Base-by-base conservation (phyloP, 768 basidiomycete genomes). In the Myochromella boudieri region DNA sequence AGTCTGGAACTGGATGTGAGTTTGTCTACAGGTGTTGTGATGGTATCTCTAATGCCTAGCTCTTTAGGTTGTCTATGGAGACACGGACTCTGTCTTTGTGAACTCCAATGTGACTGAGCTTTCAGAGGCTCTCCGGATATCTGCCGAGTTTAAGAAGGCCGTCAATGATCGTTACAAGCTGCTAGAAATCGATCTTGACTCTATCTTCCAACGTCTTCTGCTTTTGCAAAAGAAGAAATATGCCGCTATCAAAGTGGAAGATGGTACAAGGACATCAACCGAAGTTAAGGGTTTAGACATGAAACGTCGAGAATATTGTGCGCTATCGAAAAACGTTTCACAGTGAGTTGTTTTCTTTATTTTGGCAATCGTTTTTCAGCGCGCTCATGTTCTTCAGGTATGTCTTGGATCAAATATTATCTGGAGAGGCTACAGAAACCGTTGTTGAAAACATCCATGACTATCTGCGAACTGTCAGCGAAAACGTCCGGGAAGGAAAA, bases 221-320 rank as follows among this genome's bases (percentile, higher is more conserved):
- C 78, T 99, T 9, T 69, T 99, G 44, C 95, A 98, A 61, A 99
- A 99, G 79, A 99, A 99, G 76, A 98, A 99, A 68, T 99, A 99
- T 56, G 97, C 97, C 0, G 97, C 97, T 0, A 75, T 97, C 64
- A 97, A 97, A 69, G 83, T 97, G 32, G 91, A 94, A 57, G 91
- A 93, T 53, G 84, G 84, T 21, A 77, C 78, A 0, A 77, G 80
- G 46, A 87, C 89, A 0, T 82, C 80, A 11, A 89, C 81, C 1
- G 97, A 99, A 60, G 74, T 99, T 65, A 99, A 99, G 60, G 97
- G 97, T 66, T 71, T 99, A 18, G 97, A 99, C 68, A 98, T 99
- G 97, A 98, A 98, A 67, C 84, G 97, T 36, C 76, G 97, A 75
- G 97, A 99, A 64, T 99, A 92, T 65, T 95, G 88, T 52, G 78